phyloP scores from a whole-genome alignment of 176 grass and related monocot genomes.

The Raddia distichophylla region DNA sequence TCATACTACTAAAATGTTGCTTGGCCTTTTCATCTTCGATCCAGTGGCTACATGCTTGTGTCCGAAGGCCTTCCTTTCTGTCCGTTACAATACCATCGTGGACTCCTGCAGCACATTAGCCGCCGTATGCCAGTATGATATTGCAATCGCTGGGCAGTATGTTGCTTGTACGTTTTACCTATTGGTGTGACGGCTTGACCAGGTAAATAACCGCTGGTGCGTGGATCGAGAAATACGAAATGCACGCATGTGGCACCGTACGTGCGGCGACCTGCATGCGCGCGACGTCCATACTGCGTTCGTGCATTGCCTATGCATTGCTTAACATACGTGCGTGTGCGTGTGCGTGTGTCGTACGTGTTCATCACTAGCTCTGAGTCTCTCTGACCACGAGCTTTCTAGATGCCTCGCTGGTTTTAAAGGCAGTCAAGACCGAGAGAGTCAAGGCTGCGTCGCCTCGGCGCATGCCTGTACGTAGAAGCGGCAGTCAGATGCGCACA shows the following conservation, averaged over 20 bases:
- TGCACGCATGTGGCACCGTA: no score
- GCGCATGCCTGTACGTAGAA: background rate
- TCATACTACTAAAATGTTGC: background rate
- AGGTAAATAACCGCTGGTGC: background rate
- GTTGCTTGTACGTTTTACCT: conserved; percentile 25
- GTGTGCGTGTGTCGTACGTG: background rate
- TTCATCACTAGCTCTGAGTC: background rate
- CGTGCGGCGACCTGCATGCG: no score
- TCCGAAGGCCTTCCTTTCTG: background rate
- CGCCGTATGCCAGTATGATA: background rate
- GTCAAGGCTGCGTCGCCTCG: background rate
- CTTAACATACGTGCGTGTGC: background rate
- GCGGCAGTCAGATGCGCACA: background rate
- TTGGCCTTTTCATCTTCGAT: background rate
- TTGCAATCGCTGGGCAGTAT: background rate
- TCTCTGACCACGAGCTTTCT: background rate
- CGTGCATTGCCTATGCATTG: background rate
- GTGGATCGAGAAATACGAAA: background rate
- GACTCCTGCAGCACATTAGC: background rate
- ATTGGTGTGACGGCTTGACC: conserved; percentile 3
- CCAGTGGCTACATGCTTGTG: background rate
- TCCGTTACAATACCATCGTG: background rate
- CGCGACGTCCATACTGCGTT: background rate
- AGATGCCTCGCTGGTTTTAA: background rate
- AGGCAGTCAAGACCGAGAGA: background rate